Base-by-base conservation (phyloP, 116 monocot species). In the Posidonia oceanica region DNA sequence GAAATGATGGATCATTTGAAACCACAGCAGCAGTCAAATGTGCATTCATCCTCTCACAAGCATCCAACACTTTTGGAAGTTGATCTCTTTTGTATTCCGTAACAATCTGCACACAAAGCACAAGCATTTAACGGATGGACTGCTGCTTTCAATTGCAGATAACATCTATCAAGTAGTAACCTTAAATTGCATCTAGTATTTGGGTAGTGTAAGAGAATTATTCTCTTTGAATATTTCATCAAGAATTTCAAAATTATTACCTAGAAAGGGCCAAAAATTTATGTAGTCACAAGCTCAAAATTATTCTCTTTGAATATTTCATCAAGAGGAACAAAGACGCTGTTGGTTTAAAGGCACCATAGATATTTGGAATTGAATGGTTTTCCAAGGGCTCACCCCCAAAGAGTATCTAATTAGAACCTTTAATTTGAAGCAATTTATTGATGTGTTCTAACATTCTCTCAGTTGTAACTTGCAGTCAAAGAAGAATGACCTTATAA, bases 241-340 rank as follows among this genome's bases (percentile, higher is more conserved):
- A n/a, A n/a, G n/a, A n/a, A n/a, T n/a, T n/a, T n/a, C n/a, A n/a
- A n/a, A n/a, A n/a, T n/a, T n/a, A n/a, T n/a, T n/a, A 97, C 97
- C 89, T 97, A 92, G 78, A 97, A 97, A 18, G 97, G 97, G 44
- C 97, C 97, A 82, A 97, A 97, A 58, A 97, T 92, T 72, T 92
- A 92, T 78, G 52, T 85, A 40, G 97, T 92, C 59, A 84, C 97
- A 55, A 97, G 85, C 54, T 85, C 85, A 76, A 92, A 97, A 69
- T 85, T 87, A 16, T 72, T 39, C 15, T 75, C 85, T 61, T 97
- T 89, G 15, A 92, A 76, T 1, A 92, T 84, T 80, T 97, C 97
- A 36, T 67, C 58, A 13, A 97, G 66, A 64, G 97, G 97, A 78
- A 97, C 68, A 81, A 89, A 97, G 72, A 97, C 20, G 97, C 97